phyloP scores from a whole-genome alignment of 768 basidiomycete genomes.

The Peribolospora baueri region DNA sequence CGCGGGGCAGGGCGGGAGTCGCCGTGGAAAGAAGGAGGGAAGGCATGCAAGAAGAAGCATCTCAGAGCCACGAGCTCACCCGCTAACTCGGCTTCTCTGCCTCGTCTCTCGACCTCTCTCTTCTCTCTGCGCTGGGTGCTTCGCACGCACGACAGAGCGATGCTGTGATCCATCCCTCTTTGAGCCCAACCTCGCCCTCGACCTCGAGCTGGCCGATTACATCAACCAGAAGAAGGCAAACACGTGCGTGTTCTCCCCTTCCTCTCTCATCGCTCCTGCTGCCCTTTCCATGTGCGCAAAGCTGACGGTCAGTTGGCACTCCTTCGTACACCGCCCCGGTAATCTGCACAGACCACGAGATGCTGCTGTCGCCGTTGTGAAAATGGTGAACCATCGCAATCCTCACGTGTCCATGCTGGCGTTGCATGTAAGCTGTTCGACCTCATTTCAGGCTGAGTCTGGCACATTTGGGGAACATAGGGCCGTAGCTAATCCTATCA shows the following conservation, averaged over 20 bases:
- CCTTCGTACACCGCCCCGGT: neutral
- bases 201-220: conserved; percentile 80
- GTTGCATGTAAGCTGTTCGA: conserved; percentile 25
- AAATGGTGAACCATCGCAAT: conserved; percentile 73
- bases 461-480: neutral
- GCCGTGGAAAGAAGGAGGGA: too few species aligned
- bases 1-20: too few species aligned
- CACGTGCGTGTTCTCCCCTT: conserved; percentile 32
- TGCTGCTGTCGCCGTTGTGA: conserved; percentile 59
- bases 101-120: too few species aligned
- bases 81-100: too few species aligned
- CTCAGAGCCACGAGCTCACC: too few species aligned
- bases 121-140: too few species aligned
- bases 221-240: conserved; percentile 92
- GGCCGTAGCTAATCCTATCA: conserved; percentile 5
- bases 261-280: neutral
- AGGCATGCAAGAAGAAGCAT: too few species aligned
- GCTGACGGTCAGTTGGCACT: neutral
- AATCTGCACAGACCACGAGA: conserved; percentile 47
- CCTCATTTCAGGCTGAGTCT: neutral
- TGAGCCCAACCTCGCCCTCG: conserved; percentile 74
- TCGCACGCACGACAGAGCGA: conserved; percentile 23
- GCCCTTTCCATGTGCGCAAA: neutral
- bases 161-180: conserved; percentile 65
- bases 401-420: conserved; percentile 73